Conservation (phyloP, 371 early-diverging fungal genomes). For the Lichtheimia ornata region DNA sequence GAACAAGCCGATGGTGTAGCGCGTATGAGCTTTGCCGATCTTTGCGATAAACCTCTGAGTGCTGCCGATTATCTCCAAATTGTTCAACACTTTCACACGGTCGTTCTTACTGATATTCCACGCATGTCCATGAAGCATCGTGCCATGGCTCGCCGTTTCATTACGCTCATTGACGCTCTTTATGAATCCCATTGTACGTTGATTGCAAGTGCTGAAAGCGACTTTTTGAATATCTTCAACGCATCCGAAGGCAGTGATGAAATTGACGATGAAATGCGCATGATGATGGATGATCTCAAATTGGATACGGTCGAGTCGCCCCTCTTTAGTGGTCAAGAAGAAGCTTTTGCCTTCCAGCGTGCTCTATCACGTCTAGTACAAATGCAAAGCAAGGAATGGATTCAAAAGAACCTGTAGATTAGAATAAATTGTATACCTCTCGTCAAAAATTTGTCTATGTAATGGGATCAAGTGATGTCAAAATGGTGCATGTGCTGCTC, state of each 20-base stretch:
- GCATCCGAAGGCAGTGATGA: constrained; percentile 47
- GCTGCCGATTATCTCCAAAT: constrained; percentile 92
- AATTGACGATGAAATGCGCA: constrained; percentile 37
- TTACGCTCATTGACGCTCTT: constrained; percentile 91
- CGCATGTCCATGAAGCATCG: constrained; percentile 78
- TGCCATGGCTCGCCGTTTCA: constrained; percentile 90
- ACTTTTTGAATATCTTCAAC: constrained; percentile 69
- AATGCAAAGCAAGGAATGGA: constrained; percentile 80
- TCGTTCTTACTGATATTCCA: constrained; percentile 87
- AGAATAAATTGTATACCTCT: neutral
- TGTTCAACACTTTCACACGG: constrained; percentile 65
- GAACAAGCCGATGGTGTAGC: constrained; percentile 70
- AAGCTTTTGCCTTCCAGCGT: constrained; percentile 94
- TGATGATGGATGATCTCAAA: constrained; percentile 43
- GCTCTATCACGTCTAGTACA: constrained; percentile 88
- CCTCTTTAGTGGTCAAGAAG: constrained; percentile 88
- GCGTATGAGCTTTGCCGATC: constrained; percentile 74
- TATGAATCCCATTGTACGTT: constrained; percentile 77
- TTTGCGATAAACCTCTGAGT: constrained; percentile 82
- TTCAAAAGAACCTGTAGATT: constrained; percentile 23
- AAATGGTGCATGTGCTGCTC: too few species aligned
- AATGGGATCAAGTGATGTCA: too few species aligned
- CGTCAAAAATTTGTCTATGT: too few species aligned
- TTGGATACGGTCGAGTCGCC: constrained; percentile 58
- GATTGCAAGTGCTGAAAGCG: constrained; percentile 73